Evolutionary conservation across 306 rosid species (phyloP).

Genomic region (Medicago arabica): DNA sequence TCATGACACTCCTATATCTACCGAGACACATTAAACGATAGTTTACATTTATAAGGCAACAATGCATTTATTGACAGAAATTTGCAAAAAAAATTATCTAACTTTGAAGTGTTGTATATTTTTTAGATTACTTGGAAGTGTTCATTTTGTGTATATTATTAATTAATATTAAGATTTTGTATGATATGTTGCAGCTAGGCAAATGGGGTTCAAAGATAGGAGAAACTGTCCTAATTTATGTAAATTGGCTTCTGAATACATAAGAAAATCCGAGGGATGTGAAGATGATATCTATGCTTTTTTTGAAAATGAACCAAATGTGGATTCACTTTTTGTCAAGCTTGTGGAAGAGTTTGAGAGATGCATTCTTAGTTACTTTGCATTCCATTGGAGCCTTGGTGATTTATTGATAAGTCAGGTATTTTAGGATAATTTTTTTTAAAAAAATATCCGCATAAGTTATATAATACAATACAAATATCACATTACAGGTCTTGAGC

Average conservation of each 20-base stretch:
- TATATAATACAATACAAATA: too few species aligned
- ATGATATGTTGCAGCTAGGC: constrained; percentile 80
- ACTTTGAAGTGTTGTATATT: too few species aligned
- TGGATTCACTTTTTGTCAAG: constrained; percentile 89
- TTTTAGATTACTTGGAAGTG: background rate
- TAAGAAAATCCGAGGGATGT: constrained; percentile 73
- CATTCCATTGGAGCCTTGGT: constrained; percentile 89
- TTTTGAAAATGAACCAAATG: constrained; percentile 75
- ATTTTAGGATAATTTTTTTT: background rate
- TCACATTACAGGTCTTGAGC: constrained; percentile 69
- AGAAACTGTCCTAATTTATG: constrained; percentile 79
- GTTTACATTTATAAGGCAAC: too few species aligned
- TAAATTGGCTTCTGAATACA: constrained; percentile 86
- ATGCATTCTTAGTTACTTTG: constrained; percentile 94
- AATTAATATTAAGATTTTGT: background rate
- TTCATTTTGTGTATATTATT: background rate
- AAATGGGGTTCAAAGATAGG: constrained; percentile 85
- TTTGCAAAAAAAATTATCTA: too few species aligned
- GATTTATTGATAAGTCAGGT: constrained; percentile 91
- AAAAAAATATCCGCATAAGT: too few species aligned
- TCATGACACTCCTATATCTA: background rate
- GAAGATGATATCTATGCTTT: constrained; percentile 81
- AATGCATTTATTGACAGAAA: background rate
- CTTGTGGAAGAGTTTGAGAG: constrained; percentile 98
- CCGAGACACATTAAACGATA: too few species aligned